Evolutionary conservation across 306 rosid species (phyloP).

Genomic region (Fagus sylvatica): DNA sequence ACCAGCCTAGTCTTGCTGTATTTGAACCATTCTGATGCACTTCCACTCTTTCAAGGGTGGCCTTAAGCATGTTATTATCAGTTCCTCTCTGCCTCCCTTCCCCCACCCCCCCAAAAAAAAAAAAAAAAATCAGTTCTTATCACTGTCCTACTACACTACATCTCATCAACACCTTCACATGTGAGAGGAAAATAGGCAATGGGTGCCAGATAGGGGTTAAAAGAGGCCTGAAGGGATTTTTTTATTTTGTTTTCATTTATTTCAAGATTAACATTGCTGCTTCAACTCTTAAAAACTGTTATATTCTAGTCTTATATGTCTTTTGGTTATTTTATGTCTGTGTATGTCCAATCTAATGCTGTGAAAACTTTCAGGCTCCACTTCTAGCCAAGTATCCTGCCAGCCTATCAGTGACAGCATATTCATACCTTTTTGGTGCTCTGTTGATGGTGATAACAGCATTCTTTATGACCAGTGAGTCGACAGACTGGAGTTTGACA

Average conservation of each 20-base stretch:
- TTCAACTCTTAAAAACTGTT: constrained; percentile 9
- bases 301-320: constrained; percentile 8
- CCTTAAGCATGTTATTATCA: no score
- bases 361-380: constrained; percentile 71
- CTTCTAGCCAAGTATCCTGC: constrained; percentile 75
- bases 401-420: constrained; percentile 81
- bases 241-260: background rate
- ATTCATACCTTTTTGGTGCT: constrained; percentile 77
- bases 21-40: no score
- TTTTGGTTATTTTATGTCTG: constrained; percentile 18
- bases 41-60: no score
- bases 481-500: constrained; percentile 76
- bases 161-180: no score
- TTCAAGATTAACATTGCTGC: background rate
- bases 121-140: no score
- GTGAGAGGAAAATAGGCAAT: no score
- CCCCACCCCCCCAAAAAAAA: no score
- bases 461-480: constrained; percentile 48
- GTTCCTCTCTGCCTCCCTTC: no score
- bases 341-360: constrained; percentile 10
- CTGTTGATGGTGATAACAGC: constrained; percentile 66
- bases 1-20: no score
- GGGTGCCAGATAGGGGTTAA: no score
- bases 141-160: no score
- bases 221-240: background rate